Evolutionary conservation across 352 stramenopile genomes (phyloP).

Genomic region (Globisporangium abappressorium): DNA sequence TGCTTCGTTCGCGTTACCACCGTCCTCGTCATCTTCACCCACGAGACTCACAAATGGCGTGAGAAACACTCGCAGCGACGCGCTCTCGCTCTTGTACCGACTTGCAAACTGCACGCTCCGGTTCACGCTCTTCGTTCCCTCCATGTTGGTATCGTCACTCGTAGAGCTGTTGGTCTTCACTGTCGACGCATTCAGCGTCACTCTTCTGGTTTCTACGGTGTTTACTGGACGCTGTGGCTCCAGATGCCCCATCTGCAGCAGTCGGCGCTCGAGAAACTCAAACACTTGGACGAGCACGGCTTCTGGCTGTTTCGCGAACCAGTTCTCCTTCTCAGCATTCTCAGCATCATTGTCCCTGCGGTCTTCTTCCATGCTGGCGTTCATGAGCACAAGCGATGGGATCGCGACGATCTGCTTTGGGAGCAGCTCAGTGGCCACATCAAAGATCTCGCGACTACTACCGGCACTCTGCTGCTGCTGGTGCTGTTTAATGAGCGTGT

Average conservation of each 20-base stretch:
- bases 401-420: slow-evolving; percentile 15
- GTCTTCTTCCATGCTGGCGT: neutral
- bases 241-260: slow-evolving; percentile 4
- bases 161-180: slow-evolving; percentile 3
- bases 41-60: slow-evolving; percentile 16
- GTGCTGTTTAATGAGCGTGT: slow-evolving; percentile 6
- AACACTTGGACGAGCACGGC: slow-evolving; percentile 10
- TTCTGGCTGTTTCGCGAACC: slow-evolving; percentile 6
- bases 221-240: neutral
- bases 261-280: slow-evolving; percentile 11
- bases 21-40: neutral
- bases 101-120: slow-evolving; percentile 6
- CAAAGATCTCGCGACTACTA: neutral
- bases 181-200: neutral
- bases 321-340: neutral
- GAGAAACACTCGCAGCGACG: slow-evolving; percentile 15
- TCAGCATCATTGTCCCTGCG: neutral
- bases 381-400: slow-evolving; percentile 15
- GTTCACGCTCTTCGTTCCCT: neutral
- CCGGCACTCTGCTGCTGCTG: neutral
- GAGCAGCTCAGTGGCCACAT: neutral
- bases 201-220: neutral
- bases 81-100: neutral
- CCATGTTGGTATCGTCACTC: neutral
- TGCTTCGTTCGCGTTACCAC: neutral